phyloP scores from a whole-genome alignment of 192 early-diverging fungal genomes.

The Coemansia sp. region DNA sequence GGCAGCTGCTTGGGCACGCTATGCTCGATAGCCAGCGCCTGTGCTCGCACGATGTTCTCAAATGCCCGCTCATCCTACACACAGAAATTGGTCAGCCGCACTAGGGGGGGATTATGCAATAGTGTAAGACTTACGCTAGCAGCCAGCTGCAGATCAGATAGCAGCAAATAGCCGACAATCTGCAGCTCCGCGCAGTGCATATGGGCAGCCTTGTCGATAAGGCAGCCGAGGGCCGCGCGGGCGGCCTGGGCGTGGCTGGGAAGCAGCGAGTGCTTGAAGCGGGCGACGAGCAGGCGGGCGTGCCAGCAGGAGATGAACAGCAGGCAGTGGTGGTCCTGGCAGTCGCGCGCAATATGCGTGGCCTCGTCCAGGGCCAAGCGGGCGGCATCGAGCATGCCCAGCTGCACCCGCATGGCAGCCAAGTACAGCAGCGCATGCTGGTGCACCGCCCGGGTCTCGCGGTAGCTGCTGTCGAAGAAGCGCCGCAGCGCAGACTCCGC shows the following conservation, averaged over 20 bases:
- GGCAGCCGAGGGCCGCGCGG: not conserved
- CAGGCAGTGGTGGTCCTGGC: constrained; percentile 38
- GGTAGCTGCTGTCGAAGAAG: constrained; percentile 40
- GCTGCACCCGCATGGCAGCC: constrained; percentile 35
- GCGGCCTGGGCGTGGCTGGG: not conserved
- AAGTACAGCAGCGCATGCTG: constrained; percentile 44
- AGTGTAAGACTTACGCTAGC: not conserved
- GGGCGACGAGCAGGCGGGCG: constrained; percentile 13
- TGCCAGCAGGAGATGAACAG: constrained; percentile 36
- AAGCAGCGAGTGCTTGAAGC: not conserved
- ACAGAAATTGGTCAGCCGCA: not conserved
- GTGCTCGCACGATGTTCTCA: constrained; percentile 11
- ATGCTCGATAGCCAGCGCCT: constrained; percentile 24
- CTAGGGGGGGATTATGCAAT: not conserved
- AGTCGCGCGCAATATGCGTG: constrained; percentile 44
- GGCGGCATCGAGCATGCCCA: constrained; percentile 23
- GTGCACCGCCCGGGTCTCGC: constrained; percentile 9
- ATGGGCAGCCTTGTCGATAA: constrained; percentile 23
- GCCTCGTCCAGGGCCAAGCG: constrained; percentile 36
- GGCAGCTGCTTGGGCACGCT: constrained; percentile 11
- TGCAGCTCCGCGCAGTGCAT: constrained; percentile 20
- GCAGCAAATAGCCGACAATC: constrained; percentile 17
- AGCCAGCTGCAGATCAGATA: constrained; percentile 16
- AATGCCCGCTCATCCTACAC: constrained; percentile 13
- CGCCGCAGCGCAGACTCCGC: constrained; percentile 23